Base-by-base conservation (phyloP, 1,284 basidiomycete species). In the Ganoderma leucocontextum region DNA sequence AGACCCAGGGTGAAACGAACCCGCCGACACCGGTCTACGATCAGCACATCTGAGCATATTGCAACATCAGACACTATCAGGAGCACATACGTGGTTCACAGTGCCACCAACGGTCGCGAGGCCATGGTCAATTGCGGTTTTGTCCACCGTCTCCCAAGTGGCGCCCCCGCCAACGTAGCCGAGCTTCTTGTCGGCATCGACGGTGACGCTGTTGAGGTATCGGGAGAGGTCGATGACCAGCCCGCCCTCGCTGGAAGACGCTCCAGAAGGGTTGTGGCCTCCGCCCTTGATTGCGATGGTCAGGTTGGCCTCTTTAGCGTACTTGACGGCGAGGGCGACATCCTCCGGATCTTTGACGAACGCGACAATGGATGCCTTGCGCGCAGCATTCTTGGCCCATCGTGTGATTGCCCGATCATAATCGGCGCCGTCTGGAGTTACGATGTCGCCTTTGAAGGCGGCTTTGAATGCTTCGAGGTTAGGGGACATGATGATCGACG, bases 141-240 rank as follows among this genome's bases (percentile, higher is more conserved):
- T 65, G 29, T 85, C 83, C 12, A 85, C 79, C 22, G 77, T 75
- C 5, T 72, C 74, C 75, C 83, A 80, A 4, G 76, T 19, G 0
- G 80, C 75, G 10, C 82, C 82, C 10, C 82, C 79, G 1, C 78
- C 79, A 10, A 82, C 80, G 49, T 77, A 74, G 8, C 70, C 77
- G 2, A 78, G 68, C 63, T 71, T 73, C 52, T 74, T 75, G 25
- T 74, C 76, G 0, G 69, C 55, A 57, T 84, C 79, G 58, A 83
- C 73, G 2, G 69, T 58, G 29, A 79, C 77, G 17, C 70, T 65
- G 39, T 77, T 74, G 62, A 84, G 63, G 60, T 81, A 76, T 22
- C 76, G 70, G 2, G 75, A 74, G 17, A 83, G 78, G 61, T 83
- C 81, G 63, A 85, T 74, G 2, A 83, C 81, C 0, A 84, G 75